Evolutionary conservation across 331 rosid species (phyloP), one percentile per base, ranked within the genome.

Genomic region (Prunus yedoensis): DNA sequence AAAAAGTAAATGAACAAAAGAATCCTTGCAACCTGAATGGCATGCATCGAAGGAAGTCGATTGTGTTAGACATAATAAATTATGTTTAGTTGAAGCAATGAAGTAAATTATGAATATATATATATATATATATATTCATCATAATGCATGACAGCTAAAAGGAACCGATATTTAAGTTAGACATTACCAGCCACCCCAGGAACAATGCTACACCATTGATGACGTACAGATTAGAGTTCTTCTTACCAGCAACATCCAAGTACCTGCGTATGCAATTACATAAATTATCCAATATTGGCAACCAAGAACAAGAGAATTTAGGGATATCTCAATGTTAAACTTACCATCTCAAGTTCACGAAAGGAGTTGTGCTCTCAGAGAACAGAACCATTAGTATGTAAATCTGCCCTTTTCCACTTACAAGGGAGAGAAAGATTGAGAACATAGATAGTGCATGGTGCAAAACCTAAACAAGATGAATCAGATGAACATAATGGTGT

Each of bases 161-260:
- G 75, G 41, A 84, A 74, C 16, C 60, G 59, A 73, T 71, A 70
- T 9, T 68, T 53, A 70, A 81, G 69, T 73, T 61, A 58, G 81
- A 81, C 88, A 68, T 77, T 94, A 94, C 98, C 98, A 94, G 81
- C 98, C 98, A 94, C 84, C 98, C 97, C 5, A 91, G 74, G 91
- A 94, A 94, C 88, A 94, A 78, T 10, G 88, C 96, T 74, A 90
- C 18, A 3, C 98, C 98, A 82, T 91, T 94, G 84, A 66, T 79
- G 58, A 86, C 56, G 66, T 94, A 94, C 71, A 84, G 76, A 70
- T 57, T 83, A 23, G 97, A 89, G 87, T 68, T 82, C 88, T 91
- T 94, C 79, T 45, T 85, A 79, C 96, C 96, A 81, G 90, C 75
- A 64, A 65, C 66, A 71, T 94, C 97, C 91, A 94, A 82, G 84